phyloP scores from a whole-genome alignment of 2,329 filamentous ascomycete genomes.

The Cytospora chrysosperma region DNA sequence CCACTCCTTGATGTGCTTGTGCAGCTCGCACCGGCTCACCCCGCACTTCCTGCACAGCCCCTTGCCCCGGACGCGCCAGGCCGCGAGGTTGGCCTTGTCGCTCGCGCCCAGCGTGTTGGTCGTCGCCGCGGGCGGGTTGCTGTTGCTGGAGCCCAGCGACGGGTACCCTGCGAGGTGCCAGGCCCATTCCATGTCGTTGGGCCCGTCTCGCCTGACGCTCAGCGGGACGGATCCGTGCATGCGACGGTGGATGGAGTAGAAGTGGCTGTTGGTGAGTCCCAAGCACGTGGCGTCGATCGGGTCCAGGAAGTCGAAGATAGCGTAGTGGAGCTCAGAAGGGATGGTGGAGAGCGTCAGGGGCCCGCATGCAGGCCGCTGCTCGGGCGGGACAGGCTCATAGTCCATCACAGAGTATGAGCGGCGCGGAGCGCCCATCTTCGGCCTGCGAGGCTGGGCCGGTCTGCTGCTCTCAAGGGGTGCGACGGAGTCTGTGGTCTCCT shows the following conservation, averaged over 20 bases:
- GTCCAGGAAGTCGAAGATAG: slow-evolving; percentile 62
- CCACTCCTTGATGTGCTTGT: slow-evolving; percentile 61
- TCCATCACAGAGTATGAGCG: slow-evolving; percentile 62
- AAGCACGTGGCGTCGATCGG: slow-evolving; percentile 64
- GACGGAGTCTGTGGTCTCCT: slow-evolving; percentile 25
- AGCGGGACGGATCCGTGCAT: slow-evolving; percentile 58
- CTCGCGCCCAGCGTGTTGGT: slow-evolving; percentile 16
- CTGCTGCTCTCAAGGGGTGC: slow-evolving; percentile 25
- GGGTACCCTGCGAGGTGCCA: slow-evolving; percentile 55
- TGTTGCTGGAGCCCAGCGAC: slow-evolving; percentile 24
- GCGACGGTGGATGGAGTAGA: slow-evolving; percentile 58
- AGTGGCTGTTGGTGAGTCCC: slow-evolving; percentile 56
- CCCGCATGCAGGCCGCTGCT: slow-evolving; percentile 43
- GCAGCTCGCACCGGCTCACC: slow-evolving; percentile 60
- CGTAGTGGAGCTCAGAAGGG: slow-evolving; percentile 59
- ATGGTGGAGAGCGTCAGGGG: slow-evolving; percentile 50
- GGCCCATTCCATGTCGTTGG: slow-evolving; percentile 63
- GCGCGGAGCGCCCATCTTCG: slow-evolving; percentile 45
- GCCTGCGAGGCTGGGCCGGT: slow-evolving; percentile 29
- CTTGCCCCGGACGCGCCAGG: slow-evolving; percentile 55
- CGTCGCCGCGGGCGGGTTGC: slow-evolving; percentile 9
- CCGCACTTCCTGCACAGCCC: slow-evolving; percentile 64
- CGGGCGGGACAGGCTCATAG: slow-evolving; percentile 53
- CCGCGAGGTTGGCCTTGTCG: slow-evolving; percentile 38
- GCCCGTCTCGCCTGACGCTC: slow-evolving; percentile 55